Conservation (phyloP, 768 basidiomycete species). For the Tricholoma sp. region DNA sequence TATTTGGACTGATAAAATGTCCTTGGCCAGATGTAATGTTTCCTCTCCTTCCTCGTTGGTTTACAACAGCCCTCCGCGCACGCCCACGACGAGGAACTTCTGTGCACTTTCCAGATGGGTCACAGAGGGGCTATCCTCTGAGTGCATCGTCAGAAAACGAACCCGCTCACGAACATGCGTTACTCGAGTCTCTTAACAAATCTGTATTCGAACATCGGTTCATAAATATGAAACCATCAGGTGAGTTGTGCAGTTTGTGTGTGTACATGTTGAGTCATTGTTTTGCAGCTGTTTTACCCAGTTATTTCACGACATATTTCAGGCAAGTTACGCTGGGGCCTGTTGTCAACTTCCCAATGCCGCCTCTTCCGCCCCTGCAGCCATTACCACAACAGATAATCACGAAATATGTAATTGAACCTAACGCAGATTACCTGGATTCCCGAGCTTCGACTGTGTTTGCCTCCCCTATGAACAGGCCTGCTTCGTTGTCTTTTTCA, state of each 20-base stretch:
- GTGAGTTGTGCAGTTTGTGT: conserved; percentile 30
- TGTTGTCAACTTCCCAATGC: conserved; percentile 61
- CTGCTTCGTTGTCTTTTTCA: conserved; percentile 49
- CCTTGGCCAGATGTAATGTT: conserved; percentile 58
- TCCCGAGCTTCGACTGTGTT: conserved; percentile 32
- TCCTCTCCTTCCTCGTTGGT: conserved; percentile 73
- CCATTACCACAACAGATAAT: conserved; percentile 45
- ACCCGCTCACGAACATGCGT: conserved; percentile 58
- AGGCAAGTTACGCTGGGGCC: conserved; percentile 59
- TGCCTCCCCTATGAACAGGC: conserved; percentile 30
- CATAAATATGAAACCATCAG: conserved; percentile 65
- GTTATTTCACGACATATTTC: conserved; percentile 68
- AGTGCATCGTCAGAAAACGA: conserved; percentile 25
- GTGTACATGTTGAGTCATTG: not conserved
- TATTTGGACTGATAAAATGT: not conserved
- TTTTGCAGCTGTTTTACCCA: conserved; percentile 54
- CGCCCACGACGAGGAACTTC: conserved; percentile 44
- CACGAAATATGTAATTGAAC: conserved; percentile 34
- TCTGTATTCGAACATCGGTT: conserved; percentile 68
- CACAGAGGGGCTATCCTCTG: conserved; percentile 31
- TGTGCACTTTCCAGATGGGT: conserved; percentile 46
- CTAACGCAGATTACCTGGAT: conserved; percentile 29
- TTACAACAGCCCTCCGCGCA: conserved; percentile 61
- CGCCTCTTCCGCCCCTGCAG: conserved; percentile 59
- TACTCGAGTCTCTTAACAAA: conserved; percentile 61